Evolutionary conservation across 257 asterid species (phyloP).

Genomic region (Nicotiana undulata): DNA sequence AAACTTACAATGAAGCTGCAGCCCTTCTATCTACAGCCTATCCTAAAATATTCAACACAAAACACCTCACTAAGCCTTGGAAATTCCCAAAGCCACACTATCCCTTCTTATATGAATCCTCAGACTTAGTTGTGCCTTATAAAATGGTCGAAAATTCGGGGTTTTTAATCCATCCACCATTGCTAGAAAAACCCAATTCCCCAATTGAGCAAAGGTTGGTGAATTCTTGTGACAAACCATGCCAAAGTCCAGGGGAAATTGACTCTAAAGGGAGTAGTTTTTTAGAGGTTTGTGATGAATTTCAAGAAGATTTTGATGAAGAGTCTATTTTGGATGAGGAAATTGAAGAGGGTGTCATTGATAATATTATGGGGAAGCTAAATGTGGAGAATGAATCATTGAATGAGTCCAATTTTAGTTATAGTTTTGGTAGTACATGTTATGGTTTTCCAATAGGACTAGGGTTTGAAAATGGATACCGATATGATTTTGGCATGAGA

Average conservation of each 20-base stretch:
- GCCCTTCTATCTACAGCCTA: conserved; percentile 76
- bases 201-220: conserved; percentile 16
- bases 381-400: conserved; percentile 15
- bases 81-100: conserved; percentile 33
- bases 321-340: conserved; percentile 86
- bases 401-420: background rate
- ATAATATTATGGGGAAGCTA: conserved; percentile 65
- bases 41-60: conserved; percentile 64
- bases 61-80: conserved; percentile 35
- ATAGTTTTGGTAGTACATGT: conserved; percentile 19
- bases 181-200: conserved; percentile 18
- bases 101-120: conserved; percentile 37
- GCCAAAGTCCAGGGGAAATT: conserved; percentile 65
- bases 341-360: conserved; percentile 75
- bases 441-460: conserved; percentile 80
- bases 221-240: conserved; percentile 27
- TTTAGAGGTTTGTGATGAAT: conserved; percentile 21
- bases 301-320: conserved; percentile 52
- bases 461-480: conserved; percentile 32
- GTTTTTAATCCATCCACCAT: conserved; percentile 27
- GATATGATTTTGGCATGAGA: conserved; percentile 41
- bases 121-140: conserved; percentile 51
- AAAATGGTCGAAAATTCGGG: conserved; percentile 27
- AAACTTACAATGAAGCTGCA: conserved; percentile 85
- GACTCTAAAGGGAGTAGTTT: conserved; percentile 24